Conservation (phyloP, 192 early-diverging fungal species). For the Coemansia sp. region DNA sequence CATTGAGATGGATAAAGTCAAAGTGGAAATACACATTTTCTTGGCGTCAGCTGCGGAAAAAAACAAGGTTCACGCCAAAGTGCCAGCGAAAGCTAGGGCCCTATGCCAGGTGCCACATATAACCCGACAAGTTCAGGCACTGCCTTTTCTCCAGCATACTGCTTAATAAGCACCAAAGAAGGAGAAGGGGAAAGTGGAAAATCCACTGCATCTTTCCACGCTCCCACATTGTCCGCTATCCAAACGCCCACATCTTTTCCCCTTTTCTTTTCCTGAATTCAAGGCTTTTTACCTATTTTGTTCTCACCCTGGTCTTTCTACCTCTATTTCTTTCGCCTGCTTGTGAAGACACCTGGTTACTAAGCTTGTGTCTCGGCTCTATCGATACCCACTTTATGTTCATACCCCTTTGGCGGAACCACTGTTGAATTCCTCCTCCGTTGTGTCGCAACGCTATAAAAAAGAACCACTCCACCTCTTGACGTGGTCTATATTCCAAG, state of each 20-base stretch:
- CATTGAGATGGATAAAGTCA: no score
- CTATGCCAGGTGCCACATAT: background rate
- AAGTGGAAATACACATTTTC: no score
- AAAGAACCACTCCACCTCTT: background rate
- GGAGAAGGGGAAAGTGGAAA: slow-evolving; percentile 3
- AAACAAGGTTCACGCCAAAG: no score
- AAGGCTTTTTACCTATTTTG: background rate
- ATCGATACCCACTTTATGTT: background rate
- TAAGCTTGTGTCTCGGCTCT: background rate
- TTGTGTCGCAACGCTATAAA: background rate
- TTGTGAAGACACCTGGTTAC: background rate
- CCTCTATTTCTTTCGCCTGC: background rate
- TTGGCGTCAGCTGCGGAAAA: no score
- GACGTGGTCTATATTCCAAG: no score
- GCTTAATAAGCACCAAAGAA: slow-evolving; percentile 1
- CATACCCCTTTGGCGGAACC: background rate
- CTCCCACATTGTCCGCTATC: slow-evolving; percentile 3
- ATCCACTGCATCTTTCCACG: background rate
- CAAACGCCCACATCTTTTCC: slow-evolving; percentile 7
- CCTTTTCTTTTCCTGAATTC: slow-evolving; percentile 1
- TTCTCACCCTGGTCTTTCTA: background rate
- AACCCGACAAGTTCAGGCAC: background rate
- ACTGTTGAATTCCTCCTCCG: background rate
- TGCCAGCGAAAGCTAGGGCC: no score
- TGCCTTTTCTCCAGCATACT: background rate